A percentile compares a stretch with the other conserved stretches of the same genome.
Evolutionary conservation across 2,329 filamentous ascomycete species (phyloP).

Genomic region (Claviceps capensis): DNA sequence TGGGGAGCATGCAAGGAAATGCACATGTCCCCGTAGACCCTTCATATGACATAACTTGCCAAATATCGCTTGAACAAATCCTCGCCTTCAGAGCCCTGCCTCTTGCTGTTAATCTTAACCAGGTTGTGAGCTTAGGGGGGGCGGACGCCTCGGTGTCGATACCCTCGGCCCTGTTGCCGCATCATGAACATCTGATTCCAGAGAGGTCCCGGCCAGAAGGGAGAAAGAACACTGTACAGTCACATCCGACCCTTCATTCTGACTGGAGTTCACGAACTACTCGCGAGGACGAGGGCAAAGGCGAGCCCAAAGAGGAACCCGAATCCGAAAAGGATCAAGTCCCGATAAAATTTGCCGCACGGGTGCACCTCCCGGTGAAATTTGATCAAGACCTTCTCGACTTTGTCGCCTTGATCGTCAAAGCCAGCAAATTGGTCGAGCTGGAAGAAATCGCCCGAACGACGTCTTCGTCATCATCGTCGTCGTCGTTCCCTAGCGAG

Average conservation of each 20-base stretch:
- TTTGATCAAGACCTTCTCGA: slow-evolving; percentile 5
- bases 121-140: slow-evolving; percentile 1
- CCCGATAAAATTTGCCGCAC: background rate
- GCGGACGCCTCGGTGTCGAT: slow-evolving; percentile 1
- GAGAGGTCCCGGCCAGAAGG: background rate
- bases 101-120: background rate
- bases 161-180: slow-evolving; percentile 3
- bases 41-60: slow-evolving; percentile 1
- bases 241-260: background rate
- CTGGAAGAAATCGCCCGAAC: background rate
- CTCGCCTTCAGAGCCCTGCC: slow-evolving; percentile 4
- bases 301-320: background rate
- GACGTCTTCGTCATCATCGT: background rate
- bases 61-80: slow-evolving; percentile 1
- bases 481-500: background rate
- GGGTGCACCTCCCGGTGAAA: slow-evolving; percentile 1
- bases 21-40: slow-evolving; percentile 1
- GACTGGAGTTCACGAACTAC: background rate
- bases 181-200: slow-evolving; percentile 5
- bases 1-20: background rate
- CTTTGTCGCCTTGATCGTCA: slow-evolving; percentile 4
- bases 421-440: slow-evolving; percentile 5
- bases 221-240: background rate
- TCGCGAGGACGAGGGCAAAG: background rate
- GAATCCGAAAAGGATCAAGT: background rate